Conservation (phyloP, 1,284 basidiomycete genomes). For the Tylopilus sp. region DNA sequence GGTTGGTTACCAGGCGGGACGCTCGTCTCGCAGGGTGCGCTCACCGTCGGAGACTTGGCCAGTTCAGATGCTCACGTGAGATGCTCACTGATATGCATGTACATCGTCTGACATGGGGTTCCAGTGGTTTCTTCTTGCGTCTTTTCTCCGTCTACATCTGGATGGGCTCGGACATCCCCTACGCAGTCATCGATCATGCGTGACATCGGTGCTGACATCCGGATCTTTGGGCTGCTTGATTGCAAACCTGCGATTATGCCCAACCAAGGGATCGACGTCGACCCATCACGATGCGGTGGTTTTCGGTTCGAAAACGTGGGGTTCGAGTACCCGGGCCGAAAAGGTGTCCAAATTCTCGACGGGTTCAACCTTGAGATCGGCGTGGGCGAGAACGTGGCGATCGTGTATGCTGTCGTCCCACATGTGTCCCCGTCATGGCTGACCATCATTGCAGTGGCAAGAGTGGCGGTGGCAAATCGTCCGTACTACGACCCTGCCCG, state of each 20-base stretch:
- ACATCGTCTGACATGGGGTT: slow-evolving; percentile 5
- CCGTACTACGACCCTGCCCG: slow-evolving; percentile 93
- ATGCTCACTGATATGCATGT: slow-evolving; percentile 29
- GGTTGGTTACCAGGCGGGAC: slow-evolving; percentile 73
- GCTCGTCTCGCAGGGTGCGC: slow-evolving; percentile 88
- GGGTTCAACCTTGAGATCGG: slow-evolving; percentile 83
- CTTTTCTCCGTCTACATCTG: neutral
- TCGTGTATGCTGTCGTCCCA: slow-evolving; percentile 73
- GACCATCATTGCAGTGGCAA: slow-evolving; percentile 67
- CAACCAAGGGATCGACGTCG: slow-evolving; percentile 67
- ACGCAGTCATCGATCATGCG: slow-evolving; percentile 84
- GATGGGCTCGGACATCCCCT: slow-evolving; percentile 2
- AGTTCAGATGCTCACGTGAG: slow-evolving; percentile 88
- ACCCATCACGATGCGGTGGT: slow-evolving; percentile 67
- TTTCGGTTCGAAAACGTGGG: slow-evolving; percentile 84
- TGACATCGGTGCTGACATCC: slow-evolving; percentile 92
- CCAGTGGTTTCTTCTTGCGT: slow-evolving; percentile 54
- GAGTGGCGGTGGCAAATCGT: slow-evolving; percentile 94
- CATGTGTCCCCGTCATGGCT: neutral
- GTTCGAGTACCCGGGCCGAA: slow-evolving; percentile 91
- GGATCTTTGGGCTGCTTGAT: slow-evolving; percentile 95
- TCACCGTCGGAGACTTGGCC: slow-evolving; percentile 93
- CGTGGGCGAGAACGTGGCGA: slow-evolving; percentile 89
- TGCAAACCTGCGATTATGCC: slow-evolving; percentile 79
- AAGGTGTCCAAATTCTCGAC: slow-evolving; percentile 81